These are phyloP conservation scores for Nematocida homosporus DNA, from an alignment of 371 early-diverging fungal species.

Conservation along the genomic window DNA sequence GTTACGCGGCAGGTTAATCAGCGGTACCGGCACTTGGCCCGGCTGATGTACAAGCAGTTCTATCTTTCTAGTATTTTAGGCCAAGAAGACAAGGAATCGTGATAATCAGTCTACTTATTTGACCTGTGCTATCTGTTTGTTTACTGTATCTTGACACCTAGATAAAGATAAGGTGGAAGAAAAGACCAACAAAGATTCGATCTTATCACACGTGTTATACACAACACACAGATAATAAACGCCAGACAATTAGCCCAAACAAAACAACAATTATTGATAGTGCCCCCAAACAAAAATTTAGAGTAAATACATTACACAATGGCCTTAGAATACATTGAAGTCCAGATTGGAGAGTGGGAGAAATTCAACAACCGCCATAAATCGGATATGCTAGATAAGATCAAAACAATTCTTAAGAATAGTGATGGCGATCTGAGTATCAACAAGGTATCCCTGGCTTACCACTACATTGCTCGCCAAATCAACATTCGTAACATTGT, in stretches of 20 bases:
- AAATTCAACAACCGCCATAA: neutral
- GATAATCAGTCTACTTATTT: no score
- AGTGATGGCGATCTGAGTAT: neutral
- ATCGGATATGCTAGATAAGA: neutral
- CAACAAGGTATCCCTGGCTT: neutral
- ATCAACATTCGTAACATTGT: neutral
- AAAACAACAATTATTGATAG: neutral
- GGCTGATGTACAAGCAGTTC: slow-evolving; percentile 20
- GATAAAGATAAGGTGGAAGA: no score
- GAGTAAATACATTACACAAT: no score
- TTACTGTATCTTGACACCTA: no score
- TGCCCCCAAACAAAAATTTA: no score
- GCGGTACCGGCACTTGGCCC: slow-evolving; percentile 16
- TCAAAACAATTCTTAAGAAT: neutral
- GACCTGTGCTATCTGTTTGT: no score
- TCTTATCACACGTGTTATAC: no score
- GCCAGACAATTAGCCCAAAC: neutral
- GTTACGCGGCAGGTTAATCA: neutral
- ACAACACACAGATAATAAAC: neutral
- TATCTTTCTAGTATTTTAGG: neutral
- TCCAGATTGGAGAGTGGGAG: neutral
- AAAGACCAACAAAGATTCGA: neutral
- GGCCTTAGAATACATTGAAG: no score
- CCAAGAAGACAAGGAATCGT: neutral
- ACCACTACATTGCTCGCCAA: neutral